Percentiles rank a stretch among this genome's conserved stretches.
Evolutionary conservation across 2,329 filamentous ascomycete genomes (phyloP).

Genomic region (Elsinoe perseae): DNA sequence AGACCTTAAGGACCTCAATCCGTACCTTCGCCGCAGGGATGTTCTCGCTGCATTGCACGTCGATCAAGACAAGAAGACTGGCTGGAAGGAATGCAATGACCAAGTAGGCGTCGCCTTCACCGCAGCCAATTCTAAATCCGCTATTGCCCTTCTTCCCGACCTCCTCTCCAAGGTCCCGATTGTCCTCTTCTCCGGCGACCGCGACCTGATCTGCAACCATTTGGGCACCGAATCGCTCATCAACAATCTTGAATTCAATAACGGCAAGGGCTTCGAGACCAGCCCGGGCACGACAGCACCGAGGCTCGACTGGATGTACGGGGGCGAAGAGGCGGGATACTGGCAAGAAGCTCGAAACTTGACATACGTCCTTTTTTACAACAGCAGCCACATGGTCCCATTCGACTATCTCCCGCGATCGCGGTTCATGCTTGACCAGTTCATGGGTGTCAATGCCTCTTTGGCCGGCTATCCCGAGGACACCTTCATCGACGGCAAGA

Average conservation of each 20-base stretch:
- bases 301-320: conserved; percentile 89
- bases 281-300: conserved; percentile 83
- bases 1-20: conserved; percentile 67
- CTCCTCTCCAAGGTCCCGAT: conserved; percentile 70
- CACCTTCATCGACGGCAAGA: conserved; percentile 77
- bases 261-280: conserved; percentile 81
- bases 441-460: conserved; percentile 86
- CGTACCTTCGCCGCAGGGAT: conserved; percentile 76
- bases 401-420: conserved; percentile 82
- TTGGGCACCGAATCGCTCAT: conserved; percentile 88
- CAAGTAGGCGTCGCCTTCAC: conserved; percentile 66
- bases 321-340: conserved; percentile 77
- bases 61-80: conserved; percentile 69
- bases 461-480: conserved; percentile 65
- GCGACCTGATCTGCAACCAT: conserved; percentile 96
- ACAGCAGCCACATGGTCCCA: conserved; percentile 96
- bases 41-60: conserved; percentile 76
- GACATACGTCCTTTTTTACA: conserved; percentile 92
- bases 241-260: conserved; percentile 84
- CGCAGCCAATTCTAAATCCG: conserved; percentile 61
- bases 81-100: conserved; percentile 86
- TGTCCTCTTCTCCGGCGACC: conserved; percentile 83
- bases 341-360: conserved; percentile 93
- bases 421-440: conserved; percentile 94
- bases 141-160: conserved; percentile 66